Evolutionary conservation across 192 early-diverging fungal genomes (phyloP), one percentile per base, ranked within the genome.

Genomic region (Kickxella alabastrina): DNA sequence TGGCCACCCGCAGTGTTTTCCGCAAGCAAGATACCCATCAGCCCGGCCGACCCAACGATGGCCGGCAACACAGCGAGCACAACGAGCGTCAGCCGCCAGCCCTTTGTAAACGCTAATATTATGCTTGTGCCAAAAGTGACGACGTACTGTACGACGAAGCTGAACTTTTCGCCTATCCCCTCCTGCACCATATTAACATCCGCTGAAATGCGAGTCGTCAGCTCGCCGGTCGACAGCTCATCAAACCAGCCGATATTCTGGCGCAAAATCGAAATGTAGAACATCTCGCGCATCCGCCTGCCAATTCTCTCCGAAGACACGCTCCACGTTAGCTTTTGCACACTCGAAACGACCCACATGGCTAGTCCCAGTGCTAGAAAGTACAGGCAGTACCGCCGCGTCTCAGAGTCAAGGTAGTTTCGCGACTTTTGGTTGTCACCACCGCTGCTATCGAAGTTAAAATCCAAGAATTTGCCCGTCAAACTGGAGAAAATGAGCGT

Each of bases 161-260:
- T 85, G 34, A 92, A 78, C 58, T 94, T 97, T 42, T 92, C 91
- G 19, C 82, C 80, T 15, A 91, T 86, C 35, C 90, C 92, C 52
- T 94, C 94, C 68, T 95, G 90, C 32, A 92, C 80, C 46, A 92
- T 42, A 34, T 86, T 84, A 18, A 87, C 92, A 38, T 97, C 92
- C 34, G 83, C 80, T 31, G 91, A 85, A 27, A 97, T 82, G 23
- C 92, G 86, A 22, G 92, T 90, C 5, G 90, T 88, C 34, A 97
- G 79, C 47, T 88, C 87, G 43, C 90, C 93, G 23, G 84, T 80
- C 49, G 82, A 80, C 45, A 80, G 77, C 27, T 67, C 76, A 49
- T 97, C 94, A 60, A 93, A 93, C 85, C 88, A 97, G 14, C 79
- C 82, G 32, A 91, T 84, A 19, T 95, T 86, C 63, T 95, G 92